Evolutionary conservation across 108 stramenopile species (phyloP).

Genomic region (Pseudonitzschia multiseries): DNA sequence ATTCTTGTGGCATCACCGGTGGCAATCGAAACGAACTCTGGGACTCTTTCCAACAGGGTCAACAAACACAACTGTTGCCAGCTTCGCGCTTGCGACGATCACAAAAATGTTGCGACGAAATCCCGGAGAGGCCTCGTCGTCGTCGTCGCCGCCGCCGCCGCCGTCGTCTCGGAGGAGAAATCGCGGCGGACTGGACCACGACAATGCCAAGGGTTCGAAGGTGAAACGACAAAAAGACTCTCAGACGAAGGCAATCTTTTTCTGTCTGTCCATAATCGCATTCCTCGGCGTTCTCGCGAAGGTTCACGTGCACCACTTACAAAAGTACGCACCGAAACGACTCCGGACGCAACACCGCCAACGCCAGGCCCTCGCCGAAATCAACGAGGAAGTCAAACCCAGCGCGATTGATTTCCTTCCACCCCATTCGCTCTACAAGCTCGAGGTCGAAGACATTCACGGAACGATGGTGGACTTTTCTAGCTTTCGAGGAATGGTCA

Average conservation of each 20-base stretch:
- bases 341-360: background rate
- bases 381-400: background rate
- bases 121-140: background rate
- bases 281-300: slow-evolving; percentile 16
- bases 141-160: background rate
- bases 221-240: slow-evolving; percentile 27
- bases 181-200: background rate
- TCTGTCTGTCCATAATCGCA: slow-evolving; percentile 16
- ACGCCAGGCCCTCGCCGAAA: background rate
- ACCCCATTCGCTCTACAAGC: slow-evolving; percentile 65
- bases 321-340: background rate
- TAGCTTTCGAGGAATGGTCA: slow-evolving; percentile 59
- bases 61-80: too few relatives aligned
- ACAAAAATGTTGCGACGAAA: background rate
- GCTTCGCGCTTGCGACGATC: background rate
- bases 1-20: too few relatives aligned
- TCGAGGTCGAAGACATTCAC: slow-evolving; percentile 47
- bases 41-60: too few relatives aligned
- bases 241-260: background rate
- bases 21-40: too few relatives aligned
- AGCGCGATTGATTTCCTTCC: slow-evolving; percentile 35
- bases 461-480: slow-evolving; percentile 49
- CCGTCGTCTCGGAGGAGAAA: background rate
- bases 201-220: slow-evolving; percentile 27
- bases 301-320: slow-evolving; percentile 22